These are phyloP conservation scores for Penicillium rolfsii DNA, from an alignment of 2,329 filamentous ascomycete genomes.

Conservation along the genomic window DNA sequence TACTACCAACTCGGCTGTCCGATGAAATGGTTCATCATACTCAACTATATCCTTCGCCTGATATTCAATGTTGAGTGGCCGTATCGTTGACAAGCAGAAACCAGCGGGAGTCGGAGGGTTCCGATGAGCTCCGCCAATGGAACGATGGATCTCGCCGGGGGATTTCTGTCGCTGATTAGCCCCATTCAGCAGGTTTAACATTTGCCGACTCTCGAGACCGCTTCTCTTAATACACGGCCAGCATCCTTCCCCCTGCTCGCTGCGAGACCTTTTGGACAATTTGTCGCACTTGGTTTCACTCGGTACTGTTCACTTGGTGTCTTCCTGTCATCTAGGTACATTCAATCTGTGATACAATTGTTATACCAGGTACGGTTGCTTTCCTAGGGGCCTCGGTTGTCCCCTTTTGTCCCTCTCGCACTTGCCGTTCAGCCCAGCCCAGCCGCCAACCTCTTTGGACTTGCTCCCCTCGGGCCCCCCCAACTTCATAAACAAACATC, in stretches of 20 bases:
- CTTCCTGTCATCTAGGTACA: not conserved
- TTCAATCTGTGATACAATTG: not conserved
- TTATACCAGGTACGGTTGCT: not conserved
- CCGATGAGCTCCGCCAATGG: slow-evolving; percentile 24
- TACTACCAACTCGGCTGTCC: no score
- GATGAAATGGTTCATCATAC: no score
- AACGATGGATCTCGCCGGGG: slow-evolving; percentile 26
- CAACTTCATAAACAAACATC: slow-evolving; percentile 20
- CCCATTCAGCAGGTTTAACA: not conserved
- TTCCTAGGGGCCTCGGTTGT: slow-evolving; percentile 11
- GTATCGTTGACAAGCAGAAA: no score
- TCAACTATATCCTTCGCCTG: no score
- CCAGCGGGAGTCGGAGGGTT: slow-evolving; percentile 20
- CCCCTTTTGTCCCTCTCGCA: not conserved
- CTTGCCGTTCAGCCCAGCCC: slow-evolving; percentile 6
- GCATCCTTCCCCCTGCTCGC: not conserved
- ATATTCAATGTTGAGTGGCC: no score
- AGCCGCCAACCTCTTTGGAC: slow-evolving; percentile 17
- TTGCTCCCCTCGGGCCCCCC: slow-evolving; percentile 15
- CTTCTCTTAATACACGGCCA: slow-evolving; percentile 5
- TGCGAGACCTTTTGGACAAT: not conserved
- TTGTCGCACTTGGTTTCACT: not conserved
- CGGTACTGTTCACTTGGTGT: not conserved
- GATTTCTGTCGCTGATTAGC: not conserved
- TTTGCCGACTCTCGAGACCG: slow-evolving; percentile 15